Conservation (phyloP, 148 eudicot genomes). For the Vaccinium darrowii region DNA sequence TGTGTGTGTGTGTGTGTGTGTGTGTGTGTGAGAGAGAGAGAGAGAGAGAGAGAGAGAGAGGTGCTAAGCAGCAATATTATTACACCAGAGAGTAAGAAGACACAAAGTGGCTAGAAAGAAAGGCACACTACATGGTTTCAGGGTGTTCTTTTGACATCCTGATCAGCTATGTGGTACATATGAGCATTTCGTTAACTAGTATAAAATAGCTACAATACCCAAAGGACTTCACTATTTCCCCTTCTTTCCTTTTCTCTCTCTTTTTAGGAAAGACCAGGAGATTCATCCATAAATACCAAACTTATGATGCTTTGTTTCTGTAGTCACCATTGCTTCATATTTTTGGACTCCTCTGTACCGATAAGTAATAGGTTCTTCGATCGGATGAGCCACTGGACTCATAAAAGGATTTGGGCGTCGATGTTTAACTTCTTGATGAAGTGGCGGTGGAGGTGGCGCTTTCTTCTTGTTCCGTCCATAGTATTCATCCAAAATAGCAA, state of each 20-base stretch:
- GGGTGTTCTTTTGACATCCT: not conserved
- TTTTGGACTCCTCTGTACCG: not conserved
- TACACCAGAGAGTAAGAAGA: not conserved
- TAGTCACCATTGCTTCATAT: not conserved
- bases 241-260: not conserved
- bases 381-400: not conserved
- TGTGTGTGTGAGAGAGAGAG: not conserved
- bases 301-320: not conserved
- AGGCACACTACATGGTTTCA: not conserved
- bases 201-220: not conserved
- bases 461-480: constrained; percentile 4
- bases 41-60: constrained; percentile 6
- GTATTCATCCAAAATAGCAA: constrained; percentile 4
- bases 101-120: not conserved
- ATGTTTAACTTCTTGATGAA: not conserved
- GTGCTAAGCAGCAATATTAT: not conserved
- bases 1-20: not conserved
- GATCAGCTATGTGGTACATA: not conserved
- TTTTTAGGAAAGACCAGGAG: not conserved
- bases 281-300: not conserved
- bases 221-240: not conserved
- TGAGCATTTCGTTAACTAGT: not conserved
- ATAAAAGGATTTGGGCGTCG: not conserved
- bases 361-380: not conserved
- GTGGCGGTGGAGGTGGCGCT: not conserved